phyloP scores from a whole-genome alignment of 1,284 basidiomycete species.

The Malassezia vespertilionis region DNA sequence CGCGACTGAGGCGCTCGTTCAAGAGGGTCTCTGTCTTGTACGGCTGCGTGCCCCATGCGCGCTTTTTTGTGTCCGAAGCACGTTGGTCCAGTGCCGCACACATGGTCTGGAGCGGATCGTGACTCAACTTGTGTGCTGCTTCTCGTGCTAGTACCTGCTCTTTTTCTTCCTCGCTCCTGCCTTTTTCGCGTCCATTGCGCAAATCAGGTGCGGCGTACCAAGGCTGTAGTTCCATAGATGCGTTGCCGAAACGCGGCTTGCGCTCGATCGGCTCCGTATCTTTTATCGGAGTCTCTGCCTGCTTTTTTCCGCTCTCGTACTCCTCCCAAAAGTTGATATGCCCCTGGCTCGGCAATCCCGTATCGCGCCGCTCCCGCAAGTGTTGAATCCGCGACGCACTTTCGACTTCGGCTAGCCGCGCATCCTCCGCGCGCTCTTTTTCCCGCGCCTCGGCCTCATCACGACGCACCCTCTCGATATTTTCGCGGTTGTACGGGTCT shows the following conservation, averaged over 20 bases:
- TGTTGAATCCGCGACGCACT: not conserved
- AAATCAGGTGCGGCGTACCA: constrained; percentile 30
- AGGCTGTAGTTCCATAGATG: constrained; percentile 24
- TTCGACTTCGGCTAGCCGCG: constrained; percentile 53
- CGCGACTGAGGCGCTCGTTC: not conserved
- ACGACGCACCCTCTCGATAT: constrained; percentile 63
- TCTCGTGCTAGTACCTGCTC: constrained; percentile 19
- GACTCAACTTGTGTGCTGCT: constrained; percentile 26
- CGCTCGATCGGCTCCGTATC: not conserved
- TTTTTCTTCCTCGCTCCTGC: constrained; percentile 27
- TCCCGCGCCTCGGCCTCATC: constrained; percentile 58
- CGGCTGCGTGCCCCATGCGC: not conserved
- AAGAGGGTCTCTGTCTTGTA: not conserved
- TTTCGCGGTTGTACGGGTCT: constrained; percentile 65
- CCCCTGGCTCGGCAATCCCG: not conserved
- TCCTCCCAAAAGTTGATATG: constrained; percentile 30
- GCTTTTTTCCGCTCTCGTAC: constrained; percentile 32
- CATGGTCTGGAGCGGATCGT: constrained; percentile 37
- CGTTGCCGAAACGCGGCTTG: not conserved
- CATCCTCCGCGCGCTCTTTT: constrained; percentile 60
- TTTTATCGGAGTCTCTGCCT: not conserved
- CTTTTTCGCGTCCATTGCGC: constrained; percentile 22
- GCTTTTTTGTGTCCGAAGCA: not conserved
- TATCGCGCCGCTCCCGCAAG: constrained; percentile 10
- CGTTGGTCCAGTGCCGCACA: constrained; percentile 12